Conservation (phyloP, 371 early-diverging fungal species). For the Syncephalis fuscata region DNA sequence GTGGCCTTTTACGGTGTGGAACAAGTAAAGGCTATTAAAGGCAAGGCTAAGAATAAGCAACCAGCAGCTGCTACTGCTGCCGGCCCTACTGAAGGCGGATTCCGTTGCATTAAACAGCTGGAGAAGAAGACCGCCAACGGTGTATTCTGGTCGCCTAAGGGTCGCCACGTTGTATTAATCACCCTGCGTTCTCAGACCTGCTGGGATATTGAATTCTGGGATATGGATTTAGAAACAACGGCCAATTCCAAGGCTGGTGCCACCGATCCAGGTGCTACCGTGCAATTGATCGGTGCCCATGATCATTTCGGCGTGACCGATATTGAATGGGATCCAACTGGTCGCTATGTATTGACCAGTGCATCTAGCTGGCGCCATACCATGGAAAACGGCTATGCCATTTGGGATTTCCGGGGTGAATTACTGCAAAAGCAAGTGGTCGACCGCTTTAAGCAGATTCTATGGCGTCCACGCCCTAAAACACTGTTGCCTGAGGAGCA, state of each 20-base stretch:
- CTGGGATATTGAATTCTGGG: slow-evolving; percentile 85
- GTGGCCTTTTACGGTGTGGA: slow-evolving; percentile 73
- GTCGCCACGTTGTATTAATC: slow-evolving; percentile 81
- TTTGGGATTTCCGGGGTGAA: slow-evolving; percentile 90
- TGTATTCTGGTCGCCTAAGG: slow-evolving; percentile 91
- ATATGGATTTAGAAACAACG: slow-evolving; percentile 59
- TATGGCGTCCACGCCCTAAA: slow-evolving; percentile 91
- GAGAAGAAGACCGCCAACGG: slow-evolving; percentile 66
- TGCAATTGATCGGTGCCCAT: slow-evolving; percentile 43
- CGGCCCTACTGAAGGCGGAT: slow-evolving; percentile 24
- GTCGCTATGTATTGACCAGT: slow-evolving; percentile 78
- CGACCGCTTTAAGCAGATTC: slow-evolving; percentile 77
- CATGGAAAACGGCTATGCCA: slow-evolving; percentile 72
- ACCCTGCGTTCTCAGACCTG: slow-evolving; percentile 64
- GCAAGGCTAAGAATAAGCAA: slow-evolving; percentile 17
- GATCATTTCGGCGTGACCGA: slow-evolving; percentile 93
- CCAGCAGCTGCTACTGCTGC: slow-evolving; percentile 13
- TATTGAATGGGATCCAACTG: slow-evolving; percentile 96
- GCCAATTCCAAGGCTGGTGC: slow-evolving; percentile 25
- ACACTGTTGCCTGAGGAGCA: slow-evolving; percentile 62
- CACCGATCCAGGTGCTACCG: slow-evolving; percentile 24
- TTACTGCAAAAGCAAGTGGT: slow-evolving; percentile 53
- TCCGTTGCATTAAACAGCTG: slow-evolving; percentile 51
- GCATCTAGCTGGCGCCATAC: slow-evolving; percentile 75
- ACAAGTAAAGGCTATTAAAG: slow-evolving; percentile 26